These are phyloP conservation scores for Blastomyces parvus DNA, from an alignment of 2,329 filamentous ascomycete species.

Conservation along the genomic window DNA sequence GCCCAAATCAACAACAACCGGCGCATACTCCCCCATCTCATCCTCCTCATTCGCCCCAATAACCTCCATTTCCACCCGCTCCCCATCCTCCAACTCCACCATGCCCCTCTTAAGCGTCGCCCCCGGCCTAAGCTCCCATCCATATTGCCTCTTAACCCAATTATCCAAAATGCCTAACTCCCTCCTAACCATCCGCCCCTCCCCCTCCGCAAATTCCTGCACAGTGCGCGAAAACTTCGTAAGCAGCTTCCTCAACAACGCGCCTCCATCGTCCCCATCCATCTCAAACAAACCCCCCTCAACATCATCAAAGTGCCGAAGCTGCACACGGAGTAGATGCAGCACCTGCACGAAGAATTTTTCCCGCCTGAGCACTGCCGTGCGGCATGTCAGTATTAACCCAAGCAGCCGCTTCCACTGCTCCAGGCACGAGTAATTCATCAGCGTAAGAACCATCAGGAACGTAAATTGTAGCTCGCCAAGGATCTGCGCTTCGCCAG, in stretches of 20 bases:
- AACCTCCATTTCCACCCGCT: slow-evolving; percentile 51
- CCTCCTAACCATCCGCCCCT: slow-evolving; percentile 34
- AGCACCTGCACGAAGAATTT: slow-evolving; percentile 46
- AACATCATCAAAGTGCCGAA: slow-evolving; percentile 48
- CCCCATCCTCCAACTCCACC: slow-evolving; percentile 54
- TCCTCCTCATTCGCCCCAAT: slow-evolving; percentile 49
- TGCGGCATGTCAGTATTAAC: slow-evolving; percentile 48
- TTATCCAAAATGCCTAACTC: slow-evolving; percentile 48
- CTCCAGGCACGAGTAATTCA: slow-evolving; percentile 57
- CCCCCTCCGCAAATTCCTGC: slow-evolving; percentile 24
- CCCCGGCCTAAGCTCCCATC: slow-evolving; percentile 48
- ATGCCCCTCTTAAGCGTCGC: slow-evolving; percentile 48
- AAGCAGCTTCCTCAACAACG: slow-evolving; percentile 45
- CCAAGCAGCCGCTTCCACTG: slow-evolving; percentile 54
- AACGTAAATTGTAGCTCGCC: slow-evolving; percentile 56
- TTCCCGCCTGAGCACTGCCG: slow-evolving; percentile 41
- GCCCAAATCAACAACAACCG: slow-evolving; percentile 46
- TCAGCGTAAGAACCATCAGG: slow-evolving; percentile 53
- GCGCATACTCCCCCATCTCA: slow-evolving; percentile 56
- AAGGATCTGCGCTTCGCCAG: slow-evolving; percentile 36
- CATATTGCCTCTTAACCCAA: slow-evolving; percentile 45
- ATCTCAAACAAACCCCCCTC: slow-evolving; percentile 55
- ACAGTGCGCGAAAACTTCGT: slow-evolving; percentile 44
- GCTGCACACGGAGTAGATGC: slow-evolving; percentile 42
- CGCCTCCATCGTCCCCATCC: slow-evolving; percentile 41